These are phyloP conservation scores for Rhodotorula graminis DNA, from an alignment of 768 basidiomycete genomes.

Conservation along the genomic window DNA sequence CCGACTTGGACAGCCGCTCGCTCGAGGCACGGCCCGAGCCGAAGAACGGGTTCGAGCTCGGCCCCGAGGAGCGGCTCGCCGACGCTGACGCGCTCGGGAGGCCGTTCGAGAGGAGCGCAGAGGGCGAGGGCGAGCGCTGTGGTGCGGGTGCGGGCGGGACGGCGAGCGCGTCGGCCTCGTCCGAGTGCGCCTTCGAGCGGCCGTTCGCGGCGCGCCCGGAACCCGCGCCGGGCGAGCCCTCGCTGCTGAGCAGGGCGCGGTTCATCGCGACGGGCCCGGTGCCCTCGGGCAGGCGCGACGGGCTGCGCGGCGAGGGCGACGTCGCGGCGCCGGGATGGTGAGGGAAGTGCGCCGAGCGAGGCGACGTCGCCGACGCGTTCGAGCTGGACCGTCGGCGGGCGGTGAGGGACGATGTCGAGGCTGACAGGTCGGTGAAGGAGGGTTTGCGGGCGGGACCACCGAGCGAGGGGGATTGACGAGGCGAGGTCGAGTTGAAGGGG, in stretches of 20 bases:
- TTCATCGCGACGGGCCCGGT: conserved; percentile 27
- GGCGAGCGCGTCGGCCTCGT: not conserved
- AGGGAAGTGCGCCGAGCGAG: not conserved
- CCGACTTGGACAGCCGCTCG: conserved; percentile 26
- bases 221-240: not conserved
- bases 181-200: too few relatives aligned
- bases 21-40: conserved; percentile 8
- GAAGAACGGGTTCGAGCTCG: conserved; percentile 36
- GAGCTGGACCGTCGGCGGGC: not conserved
- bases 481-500: conserved; percentile 29
- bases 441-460: not conserved
- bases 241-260: conserved; percentile 24
- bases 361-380: not conserved
- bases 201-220: too few relatives aligned
- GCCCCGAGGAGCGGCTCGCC: not conserved
- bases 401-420: not conserved
- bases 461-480: conserved; percentile 12
- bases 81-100: not conserved
- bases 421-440: conserved; percentile 1
- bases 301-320: not conserved
- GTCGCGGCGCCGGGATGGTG: not conserved
- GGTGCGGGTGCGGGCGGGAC: not conserved
- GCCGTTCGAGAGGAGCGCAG: not conserved
- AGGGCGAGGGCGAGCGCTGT: not conserved
- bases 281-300: not conserved